Evolutionary conservation across 345 rosid genomes (phyloP).

Genomic region (Triadica sebifera): DNA sequence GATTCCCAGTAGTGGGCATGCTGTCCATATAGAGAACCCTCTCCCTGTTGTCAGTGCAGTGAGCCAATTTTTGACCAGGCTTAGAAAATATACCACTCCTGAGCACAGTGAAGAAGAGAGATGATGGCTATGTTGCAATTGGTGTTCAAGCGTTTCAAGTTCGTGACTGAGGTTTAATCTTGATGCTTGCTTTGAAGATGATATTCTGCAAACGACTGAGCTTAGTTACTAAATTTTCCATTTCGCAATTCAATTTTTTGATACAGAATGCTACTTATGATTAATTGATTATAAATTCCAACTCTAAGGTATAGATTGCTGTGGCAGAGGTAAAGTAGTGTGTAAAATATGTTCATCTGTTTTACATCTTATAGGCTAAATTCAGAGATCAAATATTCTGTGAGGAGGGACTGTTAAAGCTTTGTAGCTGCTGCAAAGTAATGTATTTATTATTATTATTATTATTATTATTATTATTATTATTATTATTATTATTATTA

Average conservation of each 20-base stretch:
- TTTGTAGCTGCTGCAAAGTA: no score
- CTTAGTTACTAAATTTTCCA: neutral
- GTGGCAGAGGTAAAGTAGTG: no score
- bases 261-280: no score
- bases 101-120: neutral
- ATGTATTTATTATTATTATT: no score
- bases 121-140: neutral
- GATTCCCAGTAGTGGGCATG: constrained; percentile 71
- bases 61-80: constrained; percentile 50
- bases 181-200: neutral
- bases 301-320: no score
- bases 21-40: constrained; percentile 88
- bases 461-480: no score
- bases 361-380: no score
- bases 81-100: constrained; percentile 10
- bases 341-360: no score
- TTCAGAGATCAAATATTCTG: no score
- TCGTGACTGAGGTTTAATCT: neutral
- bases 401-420: no score
- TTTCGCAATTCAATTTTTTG: neutral
- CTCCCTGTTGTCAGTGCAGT: constrained; percentile 50
- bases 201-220: neutral
- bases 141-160: neutral
- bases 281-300: no score
- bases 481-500: no score